phyloP scores from a whole-genome alignment of 1,284 basidiomycete species.

The Cutaneotrichosporon sp. region DNA sequence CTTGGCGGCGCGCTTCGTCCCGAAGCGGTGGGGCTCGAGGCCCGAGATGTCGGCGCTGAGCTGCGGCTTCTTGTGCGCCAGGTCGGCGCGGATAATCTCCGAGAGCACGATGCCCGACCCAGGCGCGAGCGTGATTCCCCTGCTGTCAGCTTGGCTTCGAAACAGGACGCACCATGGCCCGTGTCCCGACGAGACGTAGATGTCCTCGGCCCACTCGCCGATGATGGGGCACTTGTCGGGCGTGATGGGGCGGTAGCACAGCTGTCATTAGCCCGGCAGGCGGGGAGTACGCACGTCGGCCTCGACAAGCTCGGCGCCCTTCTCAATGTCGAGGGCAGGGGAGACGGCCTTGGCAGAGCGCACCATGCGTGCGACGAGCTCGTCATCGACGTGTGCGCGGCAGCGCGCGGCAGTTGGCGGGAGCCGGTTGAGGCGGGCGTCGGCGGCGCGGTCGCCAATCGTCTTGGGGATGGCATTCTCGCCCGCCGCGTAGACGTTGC shows the following conservation, averaged over 20 bases:
- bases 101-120: constrained; percentile 18
- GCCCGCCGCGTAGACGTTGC: constrained; percentile 18
- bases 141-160: not conserved
- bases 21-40: constrained; percentile 20
- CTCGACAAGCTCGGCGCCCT: constrained; percentile 18
- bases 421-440: constrained; percentile 15
- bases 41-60: constrained; percentile 17
- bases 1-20: constrained; percentile 1
- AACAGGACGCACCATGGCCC: constrained; percentile 20
- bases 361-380: constrained; percentile 19
- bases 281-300: constrained; percentile 18
- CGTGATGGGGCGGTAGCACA: constrained; percentile 22
- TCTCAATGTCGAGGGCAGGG: constrained; percentile 11
- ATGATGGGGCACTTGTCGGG: constrained; percentile 20
- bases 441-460: constrained; percentile 12
- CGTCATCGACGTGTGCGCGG: constrained; percentile 9
- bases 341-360: constrained; percentile 13
- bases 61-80: not conserved
- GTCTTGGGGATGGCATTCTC: constrained; percentile 17
- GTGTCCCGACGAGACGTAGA: constrained; percentile 16
- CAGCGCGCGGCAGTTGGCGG: constrained; percentile 14
- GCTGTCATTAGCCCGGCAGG: constrained; percentile 1
- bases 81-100: constrained; percentile 13
- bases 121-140: constrained; percentile 23
- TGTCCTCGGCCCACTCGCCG: constrained; percentile 15